Percentiles rank a stretch among this genome's conserved stretches.
These are phyloP conservation scores for Rhizophora apiculata DNA, from an alignment of 345 rosid species.

Conservation along the genomic window DNA sequence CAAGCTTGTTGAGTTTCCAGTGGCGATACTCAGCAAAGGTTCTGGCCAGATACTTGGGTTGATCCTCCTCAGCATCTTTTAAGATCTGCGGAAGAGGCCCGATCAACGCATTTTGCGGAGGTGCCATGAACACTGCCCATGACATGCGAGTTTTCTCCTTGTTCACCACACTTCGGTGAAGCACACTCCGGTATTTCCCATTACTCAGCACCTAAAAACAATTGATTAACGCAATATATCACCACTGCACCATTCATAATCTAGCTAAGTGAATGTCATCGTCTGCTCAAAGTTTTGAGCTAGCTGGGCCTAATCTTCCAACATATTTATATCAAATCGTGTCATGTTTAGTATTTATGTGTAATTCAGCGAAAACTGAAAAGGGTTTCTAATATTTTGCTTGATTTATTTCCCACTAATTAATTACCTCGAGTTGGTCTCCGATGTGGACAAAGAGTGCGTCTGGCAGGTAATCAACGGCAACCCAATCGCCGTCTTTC, in stretches of 20 bases:
- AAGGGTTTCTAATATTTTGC: background rate
- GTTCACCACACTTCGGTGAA: conserved; percentile 49
- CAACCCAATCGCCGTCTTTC: conserved; percentile 51
- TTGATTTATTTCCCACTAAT: background rate
- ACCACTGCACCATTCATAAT: too few relatives aligned
- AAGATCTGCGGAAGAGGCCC: conserved; percentile 46
- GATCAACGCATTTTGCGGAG: conserved; percentile 38
- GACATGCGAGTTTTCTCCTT: conserved; percentile 45
- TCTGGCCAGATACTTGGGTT: conserved; percentile 38
- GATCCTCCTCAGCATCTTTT: conserved; percentile 32
- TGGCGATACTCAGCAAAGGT: conserved; percentile 42
- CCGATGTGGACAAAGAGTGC: conserved; percentile 46
- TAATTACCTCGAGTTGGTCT: conserved; percentile 48
- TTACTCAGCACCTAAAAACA: conserved; percentile 48
- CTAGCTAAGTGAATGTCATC: too few relatives aligned
- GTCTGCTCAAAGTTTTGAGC: too few relatives aligned
- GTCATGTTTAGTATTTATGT: background rate
- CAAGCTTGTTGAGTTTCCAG: conserved; percentile 45
- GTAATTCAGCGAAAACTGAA: background rate
- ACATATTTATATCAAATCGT: background rate
- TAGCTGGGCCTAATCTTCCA: too few relatives aligned
- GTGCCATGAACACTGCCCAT: conserved; percentile 47
- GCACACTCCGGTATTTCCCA: conserved; percentile 48
- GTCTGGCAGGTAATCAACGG: conserved; percentile 38
- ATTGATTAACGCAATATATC: background rate